Evolutionary conservation across 2,329 filamentous ascomycete species (phyloP), one percentile per base, ranked within the genome.

Genomic region (Aspergillus proliferans): DNA sequence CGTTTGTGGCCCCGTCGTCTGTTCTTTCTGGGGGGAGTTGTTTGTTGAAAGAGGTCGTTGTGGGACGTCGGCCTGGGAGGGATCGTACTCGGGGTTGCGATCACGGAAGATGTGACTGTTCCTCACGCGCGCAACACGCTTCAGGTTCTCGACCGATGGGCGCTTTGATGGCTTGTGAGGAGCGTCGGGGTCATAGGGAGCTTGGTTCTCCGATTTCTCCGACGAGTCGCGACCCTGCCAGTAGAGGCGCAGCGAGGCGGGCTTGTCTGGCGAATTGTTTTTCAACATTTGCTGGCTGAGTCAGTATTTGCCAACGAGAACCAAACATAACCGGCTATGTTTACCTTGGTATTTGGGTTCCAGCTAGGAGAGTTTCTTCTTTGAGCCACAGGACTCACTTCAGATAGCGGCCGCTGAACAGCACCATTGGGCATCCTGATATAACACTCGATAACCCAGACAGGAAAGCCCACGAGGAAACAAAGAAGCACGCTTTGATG

Each of bases 61-160:
- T 52, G 95, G 80, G 51, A 87, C 78, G 42, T 87, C 86, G 47
- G 90, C 72, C 57, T 83, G 82, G 48, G 85, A 80, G 24, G 91
- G 89, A 68, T 96, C 89, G 76, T 96, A 96, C 74, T 94, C 87
- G 68, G 90, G 83, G 72, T 91, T 91, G 65, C 90, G 86, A 72
- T 96, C 91, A 48, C 91, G 86, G 67, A 95, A 88, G 78, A 97
- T 96, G 73, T 86, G 95, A 79, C 92, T 96, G 75, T 95, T 97
- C 79, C 92, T 95, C 62, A 98, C 93, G 52, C 93, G 87, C 48
- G 92, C 95, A 28, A 90, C 91, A 67, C 86, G 88, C 74, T 96
- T 94, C 51, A 98, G 79, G 64, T 91, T 91, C 78, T 98, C 93
- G 58, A 98, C 91, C 15, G 92, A 97, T 42, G 88, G 88, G 65